These are phyloP conservation scores for Blastocystis sp. DNA, from an alignment of 352 stramenopile species.

Conservation along the genomic window DNA sequence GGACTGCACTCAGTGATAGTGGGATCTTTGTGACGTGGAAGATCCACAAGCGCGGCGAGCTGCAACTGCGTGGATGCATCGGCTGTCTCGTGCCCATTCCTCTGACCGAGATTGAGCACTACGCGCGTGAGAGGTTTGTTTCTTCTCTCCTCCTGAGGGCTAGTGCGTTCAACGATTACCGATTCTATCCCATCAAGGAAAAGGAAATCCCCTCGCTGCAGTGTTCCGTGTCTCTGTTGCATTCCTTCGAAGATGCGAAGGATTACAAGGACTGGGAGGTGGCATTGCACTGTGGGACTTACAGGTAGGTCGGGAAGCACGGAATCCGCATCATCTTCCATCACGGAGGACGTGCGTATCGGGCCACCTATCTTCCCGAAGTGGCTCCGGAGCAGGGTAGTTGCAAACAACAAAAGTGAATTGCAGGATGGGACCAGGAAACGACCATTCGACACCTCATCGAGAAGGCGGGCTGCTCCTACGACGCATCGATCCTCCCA, in stretches of 20 bases:
- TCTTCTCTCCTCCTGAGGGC: background rate
- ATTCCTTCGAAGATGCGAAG: slow-evolving; percentile 21
- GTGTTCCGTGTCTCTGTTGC: slow-evolving; percentile 11
- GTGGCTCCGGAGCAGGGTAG: background rate
- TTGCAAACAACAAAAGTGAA: background rate
- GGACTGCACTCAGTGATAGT: background rate
- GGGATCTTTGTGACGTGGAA: slow-evolving; percentile 40
- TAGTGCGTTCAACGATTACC: slow-evolving; percentile 16
- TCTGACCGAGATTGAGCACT: background rate
- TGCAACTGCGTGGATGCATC: slow-evolving; percentile 14
- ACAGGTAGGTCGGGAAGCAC: background rate
- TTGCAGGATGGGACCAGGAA: slow-evolving; percentile 9
- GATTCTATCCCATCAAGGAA: background rate
- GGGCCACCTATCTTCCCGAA: slow-evolving; percentile 10
- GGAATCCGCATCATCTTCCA: slow-evolving; percentile 18
- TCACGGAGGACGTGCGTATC: background rate
- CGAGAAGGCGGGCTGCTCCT: background rate
- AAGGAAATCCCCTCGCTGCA: background rate
- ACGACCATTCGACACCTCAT: background rate
- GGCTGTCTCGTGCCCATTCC: slow-evolving; percentile 5
- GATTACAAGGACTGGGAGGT: slow-evolving; percentile 39
- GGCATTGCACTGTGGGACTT: background rate
- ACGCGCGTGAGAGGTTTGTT: background rate
- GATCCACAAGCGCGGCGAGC: background rate
- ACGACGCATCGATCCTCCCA: background rate